phyloP scores from a whole-genome alignment of 768 basidiomycete genomes.

The Kwoniella sp. region DNA sequence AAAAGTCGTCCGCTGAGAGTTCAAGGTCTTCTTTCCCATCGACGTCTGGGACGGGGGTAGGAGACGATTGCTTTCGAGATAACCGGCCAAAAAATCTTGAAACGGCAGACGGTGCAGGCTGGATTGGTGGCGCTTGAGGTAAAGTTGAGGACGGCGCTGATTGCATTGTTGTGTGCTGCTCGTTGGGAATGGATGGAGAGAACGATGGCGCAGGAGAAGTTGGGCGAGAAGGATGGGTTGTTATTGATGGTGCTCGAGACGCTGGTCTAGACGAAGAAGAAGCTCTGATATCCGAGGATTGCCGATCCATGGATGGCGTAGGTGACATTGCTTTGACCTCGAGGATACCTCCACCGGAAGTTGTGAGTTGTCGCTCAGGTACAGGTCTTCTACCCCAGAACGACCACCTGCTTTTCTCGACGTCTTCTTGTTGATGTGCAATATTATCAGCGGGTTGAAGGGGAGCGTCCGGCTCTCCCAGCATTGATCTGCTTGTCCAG shows the following conservation, averaged over 20 bases:
- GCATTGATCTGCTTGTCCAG: conserved; percentile 42
- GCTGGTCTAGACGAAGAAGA: conserved; percentile 12
- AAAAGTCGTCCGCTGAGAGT: conserved; percentile 76
- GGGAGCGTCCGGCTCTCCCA: conserved; percentile 48
- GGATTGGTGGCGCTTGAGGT: conserved; percentile 13
- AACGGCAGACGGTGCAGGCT: conserved; percentile 64
- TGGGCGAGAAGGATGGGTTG: conserved; percentile 4
- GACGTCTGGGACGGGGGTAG: conserved; percentile 45
- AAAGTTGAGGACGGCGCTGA: conserved; percentile 9
- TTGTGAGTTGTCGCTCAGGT: conserved; percentile 38
- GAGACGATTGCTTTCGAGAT: conserved; percentile 58
- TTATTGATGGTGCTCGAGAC: conserved; percentile 26
- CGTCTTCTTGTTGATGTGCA: conserved; percentile 21
- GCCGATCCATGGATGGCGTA: conserved; percentile 9
- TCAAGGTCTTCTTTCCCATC: conserved; percentile 64
- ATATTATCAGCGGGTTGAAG: conserved; percentile 7
- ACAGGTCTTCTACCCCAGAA: conserved; percentile 47
- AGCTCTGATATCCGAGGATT: conserved; percentile 9
- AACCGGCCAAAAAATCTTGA: conserved; percentile 81
- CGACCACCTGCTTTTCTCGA: conserved; percentile 40
- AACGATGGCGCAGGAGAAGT: conserved; percentile 14
- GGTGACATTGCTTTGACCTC: conserved; percentile 40
- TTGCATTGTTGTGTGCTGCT: conserved; percentile 2
- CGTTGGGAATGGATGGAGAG: conserved; percentile 3
- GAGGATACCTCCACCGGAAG: conserved; percentile 52